Conservation (phyloP, 345 rosid genomes). For the Acer yangbiense region DNA sequence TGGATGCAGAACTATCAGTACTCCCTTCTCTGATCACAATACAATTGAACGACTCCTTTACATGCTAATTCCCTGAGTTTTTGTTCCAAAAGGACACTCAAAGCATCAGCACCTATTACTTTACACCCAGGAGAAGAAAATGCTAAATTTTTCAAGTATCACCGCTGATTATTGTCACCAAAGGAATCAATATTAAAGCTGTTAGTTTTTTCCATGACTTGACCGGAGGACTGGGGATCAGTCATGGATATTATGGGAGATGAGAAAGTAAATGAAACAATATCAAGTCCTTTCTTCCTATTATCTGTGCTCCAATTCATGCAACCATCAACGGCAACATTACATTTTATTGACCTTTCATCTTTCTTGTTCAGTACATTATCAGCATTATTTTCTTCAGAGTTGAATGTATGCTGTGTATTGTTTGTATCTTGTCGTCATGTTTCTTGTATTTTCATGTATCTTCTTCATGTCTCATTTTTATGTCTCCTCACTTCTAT, state of each 20-base stretch:
- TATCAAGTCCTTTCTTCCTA: slow-evolving; percentile 56
- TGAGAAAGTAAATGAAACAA: slow-evolving; percentile 85
- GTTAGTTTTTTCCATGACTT: slow-evolving; percentile 27
- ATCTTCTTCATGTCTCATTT: too few relatives aligned
- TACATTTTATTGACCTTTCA: slow-evolving; percentile 44
- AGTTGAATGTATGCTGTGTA: too few relatives aligned
- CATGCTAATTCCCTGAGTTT: slow-evolving; percentile 69
- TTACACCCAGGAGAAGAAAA: slow-evolving; percentile 40
- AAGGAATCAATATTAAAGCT: slow-evolving; percentile 22
- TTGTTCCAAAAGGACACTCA: slow-evolving; percentile 70
- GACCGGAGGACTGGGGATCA: slow-evolving; percentile 37
- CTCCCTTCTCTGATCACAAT: slow-evolving; percentile 46
- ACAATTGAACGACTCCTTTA: slow-evolving; percentile 52
- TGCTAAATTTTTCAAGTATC: slow-evolving; percentile 30
- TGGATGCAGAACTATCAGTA: slow-evolving; percentile 37
- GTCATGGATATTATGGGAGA: slow-evolving; percentile 59
- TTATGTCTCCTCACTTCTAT: too few relatives aligned
- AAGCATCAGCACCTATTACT: slow-evolving; percentile 52
- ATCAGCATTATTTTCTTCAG: too few relatives aligned
- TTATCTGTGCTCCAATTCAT: slow-evolving; percentile 31
- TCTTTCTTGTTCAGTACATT: slow-evolving; percentile 28
- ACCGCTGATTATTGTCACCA: slow-evolving; percentile 23
- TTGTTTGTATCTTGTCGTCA: too few relatives aligned
- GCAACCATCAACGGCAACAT: slow-evolving; percentile 39
- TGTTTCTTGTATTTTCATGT: too few relatives aligned